Percentiles rank a stretch among this genome's conserved stretches.
Evolutionary conservation across 108 stramenopile genomes (phyloP).

Genomic region (Conticribra guillardii): DNA sequence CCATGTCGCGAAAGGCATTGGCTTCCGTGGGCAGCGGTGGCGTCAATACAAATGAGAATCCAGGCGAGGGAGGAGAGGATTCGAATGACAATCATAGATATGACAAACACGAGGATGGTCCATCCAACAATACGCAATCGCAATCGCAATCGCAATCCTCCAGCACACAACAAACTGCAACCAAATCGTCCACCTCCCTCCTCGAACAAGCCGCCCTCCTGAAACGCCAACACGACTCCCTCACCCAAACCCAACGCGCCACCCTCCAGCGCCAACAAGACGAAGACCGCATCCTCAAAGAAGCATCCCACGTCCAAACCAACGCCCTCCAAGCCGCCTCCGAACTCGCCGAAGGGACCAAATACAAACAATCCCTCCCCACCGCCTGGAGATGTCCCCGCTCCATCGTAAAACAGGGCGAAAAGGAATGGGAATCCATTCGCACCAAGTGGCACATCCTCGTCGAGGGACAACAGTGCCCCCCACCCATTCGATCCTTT

Average conservation of each 20-base stretch:
- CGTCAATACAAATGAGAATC: neutral
- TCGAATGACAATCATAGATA: neutral
- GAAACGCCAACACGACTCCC: slow-evolving; percentile 60
- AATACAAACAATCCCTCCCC: slow-evolving; percentile 81
- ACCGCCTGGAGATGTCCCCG: slow-evolving; percentile 91
- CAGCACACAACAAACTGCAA: too few species aligned
- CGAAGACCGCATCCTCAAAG: slow-evolving; percentile 91
- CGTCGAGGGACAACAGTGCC: slow-evolving; percentile 91
- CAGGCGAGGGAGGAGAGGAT: neutral
- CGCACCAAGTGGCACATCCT: slow-evolving; percentile 97
- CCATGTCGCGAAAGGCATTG: slow-evolving; percentile 32
- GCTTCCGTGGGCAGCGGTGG: slow-evolving; percentile 28
- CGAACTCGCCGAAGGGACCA: slow-evolving; percentile 89
- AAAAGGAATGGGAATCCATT: slow-evolving; percentile 71
- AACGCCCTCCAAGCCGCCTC: slow-evolving; percentile 95
- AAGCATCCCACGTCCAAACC: slow-evolving; percentile 94
- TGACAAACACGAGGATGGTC: neutral
- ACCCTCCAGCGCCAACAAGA: slow-evolving; percentile 68
- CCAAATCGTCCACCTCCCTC: slow-evolving; percentile 51
- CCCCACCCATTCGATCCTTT: slow-evolving; percentile 93
- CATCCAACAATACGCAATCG: slow-evolving; percentile 20
- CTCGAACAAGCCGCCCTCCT: slow-evolving; percentile 87
- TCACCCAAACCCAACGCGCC: slow-evolving; percentile 65
- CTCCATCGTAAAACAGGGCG: slow-evolving; percentile 73
- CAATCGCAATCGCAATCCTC: too few species aligned